Base-by-base conservation (phyloP, 495 filamentous ascomycete genomes). In the Podospora comata region DNA sequence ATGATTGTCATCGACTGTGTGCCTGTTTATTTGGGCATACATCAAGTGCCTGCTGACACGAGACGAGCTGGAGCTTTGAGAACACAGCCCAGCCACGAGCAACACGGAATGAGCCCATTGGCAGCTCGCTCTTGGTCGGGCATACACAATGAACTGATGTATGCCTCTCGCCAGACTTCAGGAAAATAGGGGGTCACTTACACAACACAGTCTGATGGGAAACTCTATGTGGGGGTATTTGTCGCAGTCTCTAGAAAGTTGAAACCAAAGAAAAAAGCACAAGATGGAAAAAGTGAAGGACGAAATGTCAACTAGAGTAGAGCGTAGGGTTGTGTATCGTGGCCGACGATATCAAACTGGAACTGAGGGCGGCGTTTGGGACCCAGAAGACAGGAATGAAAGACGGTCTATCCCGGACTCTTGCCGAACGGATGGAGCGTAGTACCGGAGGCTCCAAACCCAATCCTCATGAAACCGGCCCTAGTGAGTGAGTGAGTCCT, bases 191-290 rank as follows among this genome's bases (percentile, higher is more conserved):
- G 30, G 30, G 57, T 65, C 53, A 78, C 76, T 77, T 64, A 79
- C 77, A 71, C 67, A 69, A 65, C 32, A 67, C 5, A 48, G 60
- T 69, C 67, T 64, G 71, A 76, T 76, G 72, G 72, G 39, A 48
- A 81, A 62, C 67, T 80, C 79, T 81, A 79, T 76, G 67, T 72
- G 44, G 65, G 77, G 79, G 77, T 80, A 79, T 79, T 76, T 75
- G 69, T 63, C 55, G 55, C 71, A 71, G 70, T 59, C 57, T 79
- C 78, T 80, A 81, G 65, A 19, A 71, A 74, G 30, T 63, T 66
- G 34, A 74, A 75, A 56, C 56, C 68, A 71, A 66, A 64, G 61
- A 63, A 44, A 71, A 64, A 57, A 57, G 30, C 30, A 32, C 30
- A 75, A 67, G 59, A 66, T 65, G 65, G 58, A 72, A 67, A 58